Evolutionary conservation across 106 monocot genomes (phyloP).

Genomic region (Cymbidium sinense): DNA sequence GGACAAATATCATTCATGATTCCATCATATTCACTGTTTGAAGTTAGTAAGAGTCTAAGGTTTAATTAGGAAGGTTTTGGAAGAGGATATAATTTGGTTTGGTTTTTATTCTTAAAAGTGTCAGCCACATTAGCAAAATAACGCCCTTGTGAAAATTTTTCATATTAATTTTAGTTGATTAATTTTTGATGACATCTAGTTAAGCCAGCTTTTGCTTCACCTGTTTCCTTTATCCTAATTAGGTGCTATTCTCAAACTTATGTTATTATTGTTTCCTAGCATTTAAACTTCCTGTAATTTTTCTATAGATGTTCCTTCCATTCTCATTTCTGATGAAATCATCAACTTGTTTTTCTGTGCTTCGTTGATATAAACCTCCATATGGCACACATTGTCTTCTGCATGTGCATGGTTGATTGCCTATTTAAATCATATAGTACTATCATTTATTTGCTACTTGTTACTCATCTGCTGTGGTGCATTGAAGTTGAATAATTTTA

Average conservation of each 20-base stretch:
- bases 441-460: not conserved
- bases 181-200: not conserved
- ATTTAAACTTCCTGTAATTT: not conserved
- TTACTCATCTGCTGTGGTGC: not conserved
- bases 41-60: not conserved
- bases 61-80: not conserved
- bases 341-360: too few relatives aligned
- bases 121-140: not conserved
- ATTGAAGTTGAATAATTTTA: slow-evolving; percentile 1
- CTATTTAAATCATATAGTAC: not conserved
- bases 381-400: too few relatives aligned
- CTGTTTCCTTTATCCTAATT: not conserved
- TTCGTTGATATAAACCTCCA: too few relatives aligned
- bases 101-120: not conserved
- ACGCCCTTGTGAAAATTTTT: not conserved
- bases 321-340: not conserved
- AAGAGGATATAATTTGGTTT: not conserved
- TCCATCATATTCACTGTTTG: not conserved
- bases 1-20: not conserved
- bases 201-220: not conserved
- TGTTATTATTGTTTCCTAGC: not conserved
- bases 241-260: not conserved
- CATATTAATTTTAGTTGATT: not conserved
- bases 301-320: not conserved
- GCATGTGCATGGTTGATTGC: too few relatives aligned